Conservation (phyloP, 495 filamentous ascomycete species). For the Hypoxylon perforatum region DNA sequence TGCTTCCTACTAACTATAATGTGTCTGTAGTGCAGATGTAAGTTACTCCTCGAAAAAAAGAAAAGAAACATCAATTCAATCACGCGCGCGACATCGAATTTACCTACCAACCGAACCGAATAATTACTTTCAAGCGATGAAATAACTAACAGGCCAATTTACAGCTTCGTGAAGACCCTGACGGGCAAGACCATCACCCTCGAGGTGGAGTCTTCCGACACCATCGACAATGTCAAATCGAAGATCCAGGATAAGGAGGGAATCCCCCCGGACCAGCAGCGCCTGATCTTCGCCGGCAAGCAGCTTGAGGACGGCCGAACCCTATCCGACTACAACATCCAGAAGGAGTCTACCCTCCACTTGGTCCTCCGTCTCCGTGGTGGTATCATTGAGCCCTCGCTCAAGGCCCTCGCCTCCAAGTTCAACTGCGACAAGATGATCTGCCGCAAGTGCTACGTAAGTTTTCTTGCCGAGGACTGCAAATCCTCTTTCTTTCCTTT, state of each 20-base stretch:
- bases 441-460: conserved; percentile 99
- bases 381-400: conserved; percentile 98
- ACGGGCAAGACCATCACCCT: conserved; percentile 99
- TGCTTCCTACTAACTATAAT: conserved; percentile 17
- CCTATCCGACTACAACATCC: conserved; percentile 99
- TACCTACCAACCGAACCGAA: conserved; percentile 6
- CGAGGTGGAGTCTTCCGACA: conserved; percentile 98
- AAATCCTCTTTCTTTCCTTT: background rate
- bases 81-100: conserved; percentile 13
- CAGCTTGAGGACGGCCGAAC: conserved; percentile 99
- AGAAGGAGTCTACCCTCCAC: conserved; percentile 99
- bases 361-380: conserved; percentile 98
- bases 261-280: conserved; percentile 98
- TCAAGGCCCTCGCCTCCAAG: conserved; percentile 98
- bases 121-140: background rate
- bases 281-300: conserved; percentile 99
- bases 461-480: conserved; percentile 52
- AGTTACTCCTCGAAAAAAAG: conserved; percentile 24
- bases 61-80: conserved; percentile 1
- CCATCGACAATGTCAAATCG: conserved; percentile 97
- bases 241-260: conserved; percentile 99
- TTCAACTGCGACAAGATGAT: conserved; percentile 99
- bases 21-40: conserved; percentile 55
- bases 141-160: conserved; percentile 52
- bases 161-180: conserved; percentile 97